Percentiles rank a stretch among this genome's conserved stretches.
phyloP scores from a whole-genome alignment of 345 rosid species.

The Eucalyptus coolabah region DNA sequence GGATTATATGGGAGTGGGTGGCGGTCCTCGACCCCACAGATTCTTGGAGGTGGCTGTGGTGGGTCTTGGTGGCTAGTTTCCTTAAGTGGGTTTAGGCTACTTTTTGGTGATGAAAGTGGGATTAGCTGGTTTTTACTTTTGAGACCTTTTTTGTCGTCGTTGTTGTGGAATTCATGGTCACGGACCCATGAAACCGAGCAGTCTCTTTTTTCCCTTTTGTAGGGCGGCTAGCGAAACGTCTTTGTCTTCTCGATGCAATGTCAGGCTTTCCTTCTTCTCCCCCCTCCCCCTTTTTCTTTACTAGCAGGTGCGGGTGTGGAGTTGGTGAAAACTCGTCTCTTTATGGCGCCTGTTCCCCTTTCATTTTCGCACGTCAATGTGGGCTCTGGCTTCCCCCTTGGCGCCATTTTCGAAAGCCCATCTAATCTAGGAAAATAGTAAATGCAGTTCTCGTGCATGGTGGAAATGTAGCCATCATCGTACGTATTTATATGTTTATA shows the following conservation, averaged over 20 bases:
- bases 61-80: neutral
- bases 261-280: neutral
- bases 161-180: neutral
- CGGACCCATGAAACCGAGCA: neutral
- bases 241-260: conserved; percentile 12
- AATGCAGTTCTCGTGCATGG: neutral
- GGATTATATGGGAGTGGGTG: neutral
- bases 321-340: neutral
- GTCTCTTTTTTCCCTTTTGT: neutral
- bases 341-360: neutral
- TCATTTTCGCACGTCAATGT: neutral
- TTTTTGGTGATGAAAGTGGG: neutral
- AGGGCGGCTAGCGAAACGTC: conserved; percentile 32
- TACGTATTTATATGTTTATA: neutral
- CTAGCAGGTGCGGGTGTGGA: neutral
- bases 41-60: neutral
- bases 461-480: neutral
- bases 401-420: conserved; percentile 4
- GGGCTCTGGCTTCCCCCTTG: neutral
- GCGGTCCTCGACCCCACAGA: neutral
- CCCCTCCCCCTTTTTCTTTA: neutral
- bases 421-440: neutral
- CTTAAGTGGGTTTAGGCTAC: neutral
- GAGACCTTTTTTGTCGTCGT: neutral
- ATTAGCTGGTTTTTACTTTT: neutral